A percentile compares a stretch with the other conserved stretches of the same genome.
Conservation (phyloP, 2,329 filamentous ascomycete genomes). For the Aschersonia sp. region DNA sequence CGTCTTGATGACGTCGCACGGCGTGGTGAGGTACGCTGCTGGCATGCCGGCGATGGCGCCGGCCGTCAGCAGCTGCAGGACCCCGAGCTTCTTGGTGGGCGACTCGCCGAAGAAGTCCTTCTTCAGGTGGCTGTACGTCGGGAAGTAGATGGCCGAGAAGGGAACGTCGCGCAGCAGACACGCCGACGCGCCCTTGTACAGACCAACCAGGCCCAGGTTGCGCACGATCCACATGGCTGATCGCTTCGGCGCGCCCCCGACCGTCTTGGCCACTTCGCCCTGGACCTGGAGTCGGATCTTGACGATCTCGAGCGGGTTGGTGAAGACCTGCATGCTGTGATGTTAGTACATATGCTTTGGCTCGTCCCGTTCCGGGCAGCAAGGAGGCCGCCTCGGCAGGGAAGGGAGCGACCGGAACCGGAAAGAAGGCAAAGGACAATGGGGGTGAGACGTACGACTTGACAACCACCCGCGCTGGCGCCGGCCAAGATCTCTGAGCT, state of each 20-base stretch:
- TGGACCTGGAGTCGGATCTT: constrained; percentile 98
- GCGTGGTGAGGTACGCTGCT: constrained; percentile 87
- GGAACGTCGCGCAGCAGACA: constrained; percentile 93
- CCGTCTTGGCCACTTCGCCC: constrained; percentile 82
- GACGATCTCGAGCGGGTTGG: constrained; percentile 96
- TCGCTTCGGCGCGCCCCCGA: constrained; percentile 69
- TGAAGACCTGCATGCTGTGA: constrained; percentile 55
- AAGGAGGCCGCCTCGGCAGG: too few relatives aligned
- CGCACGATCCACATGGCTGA: constrained; percentile 96
- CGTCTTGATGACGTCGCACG: constrained; percentile 98
- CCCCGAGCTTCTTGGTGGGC: constrained; percentile 70
- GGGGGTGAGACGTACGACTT: constrained; percentile 59
- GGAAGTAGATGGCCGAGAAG: constrained; percentile 98
- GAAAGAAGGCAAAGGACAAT: background rate
- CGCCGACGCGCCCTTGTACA: constrained; percentile 94
- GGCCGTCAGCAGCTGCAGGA: constrained; percentile 81
- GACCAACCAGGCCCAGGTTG: constrained; percentile 82
- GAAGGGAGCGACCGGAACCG: background rate
- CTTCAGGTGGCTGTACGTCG: constrained; percentile 90
- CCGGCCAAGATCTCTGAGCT: constrained; percentile 71
- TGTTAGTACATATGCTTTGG: background rate
- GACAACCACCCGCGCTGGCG: constrained; percentile 80
- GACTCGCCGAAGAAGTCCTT: constrained; percentile 87
- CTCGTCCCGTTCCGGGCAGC: too few relatives aligned
- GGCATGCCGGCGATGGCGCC: constrained; percentile 92